A percentile compares a stretch with the other conserved stretches of the same genome.
phyloP scores from a whole-genome alignment of 768 basidiomycete genomes.

The Phlebiopsis gigantea region DNA sequence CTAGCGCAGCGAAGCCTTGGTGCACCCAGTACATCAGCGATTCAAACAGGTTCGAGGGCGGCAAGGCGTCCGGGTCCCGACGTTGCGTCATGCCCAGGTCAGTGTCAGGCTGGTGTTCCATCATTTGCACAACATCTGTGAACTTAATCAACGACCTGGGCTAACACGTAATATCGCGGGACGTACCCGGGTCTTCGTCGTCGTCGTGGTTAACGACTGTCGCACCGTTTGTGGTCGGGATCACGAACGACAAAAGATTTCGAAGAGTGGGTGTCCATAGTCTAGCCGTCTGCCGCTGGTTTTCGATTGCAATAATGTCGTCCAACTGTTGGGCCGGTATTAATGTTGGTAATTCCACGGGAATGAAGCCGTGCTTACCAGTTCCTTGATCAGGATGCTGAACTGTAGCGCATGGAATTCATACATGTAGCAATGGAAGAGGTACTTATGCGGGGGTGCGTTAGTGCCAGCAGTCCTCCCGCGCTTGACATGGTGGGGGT shows the following conservation, averaged over 20 bases:
- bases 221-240: slow-evolving; percentile 36
- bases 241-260: slow-evolving; percentile 34
- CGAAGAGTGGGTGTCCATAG: slow-evolving; percentile 53
- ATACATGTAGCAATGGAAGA: slow-evolving; percentile 74
- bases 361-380: slow-evolving; percentile 25
- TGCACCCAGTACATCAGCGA: slow-evolving; percentile 42
- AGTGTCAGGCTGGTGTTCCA: slow-evolving; percentile 33
- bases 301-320: slow-evolving; percentile 52
- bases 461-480: slow-evolving; percentile 25
- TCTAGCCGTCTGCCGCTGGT: slow-evolving; percentile 30
- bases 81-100: slow-evolving; percentile 54
- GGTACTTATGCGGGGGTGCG: slow-evolving; percentile 56
- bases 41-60: slow-evolving; percentile 59
- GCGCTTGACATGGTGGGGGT: slow-evolving; percentile 26
- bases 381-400: slow-evolving; percentile 24
- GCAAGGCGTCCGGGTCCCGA: slow-evolving; percentile 71
- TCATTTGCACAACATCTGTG: slow-evolving; percentile 52
- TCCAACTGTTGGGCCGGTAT: slow-evolving; percentile 38
- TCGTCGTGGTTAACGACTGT: slow-evolving; percentile 43
- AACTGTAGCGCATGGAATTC: slow-evolving; percentile 48
- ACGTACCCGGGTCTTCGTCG: slow-evolving; percentile 63
- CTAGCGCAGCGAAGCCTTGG: slow-evolving; percentile 32
- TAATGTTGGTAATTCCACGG: not conserved
- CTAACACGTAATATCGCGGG: not conserved
- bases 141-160: not conserved